phyloP scores from a whole-genome alignment of 2,329 filamentous ascomycete species.

The Neopestalotiopsis clavispora region DNA sequence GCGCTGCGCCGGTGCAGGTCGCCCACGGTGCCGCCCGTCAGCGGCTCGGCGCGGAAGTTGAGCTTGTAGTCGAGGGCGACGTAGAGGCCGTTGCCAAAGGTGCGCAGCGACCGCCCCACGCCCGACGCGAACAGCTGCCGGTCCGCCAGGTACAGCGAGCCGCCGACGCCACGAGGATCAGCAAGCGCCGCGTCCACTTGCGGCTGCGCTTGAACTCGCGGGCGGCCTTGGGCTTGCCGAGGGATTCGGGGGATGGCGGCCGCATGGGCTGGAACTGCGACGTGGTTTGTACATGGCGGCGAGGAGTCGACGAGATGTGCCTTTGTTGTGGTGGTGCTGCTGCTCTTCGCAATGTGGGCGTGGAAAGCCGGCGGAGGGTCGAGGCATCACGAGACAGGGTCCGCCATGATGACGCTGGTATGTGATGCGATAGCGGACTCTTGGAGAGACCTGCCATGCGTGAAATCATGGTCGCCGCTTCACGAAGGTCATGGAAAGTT shows the following conservation, averaged over 20 bases:
- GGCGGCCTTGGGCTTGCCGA: slow-evolving; percentile 73
- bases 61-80: slow-evolving; percentile 95
- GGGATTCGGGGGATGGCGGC: slow-evolving; percentile 78
- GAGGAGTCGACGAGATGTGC: slow-evolving; percentile 21
- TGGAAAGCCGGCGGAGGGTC: background rate
- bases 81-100: slow-evolving; percentile 78
- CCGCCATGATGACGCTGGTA: slow-evolving; percentile 12
- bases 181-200: slow-evolving; percentile 78
- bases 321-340: background rate
- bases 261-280: slow-evolving; percentile 67
- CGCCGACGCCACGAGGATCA: slow-evolving; percentile 64
- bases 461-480: slow-evolving; percentile 30
- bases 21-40: slow-evolving; percentile 72
- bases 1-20: slow-evolving; percentile 86
- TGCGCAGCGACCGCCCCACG: slow-evolving; percentile 77
- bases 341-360: background rate
- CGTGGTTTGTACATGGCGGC: slow-evolving; percentile 31
- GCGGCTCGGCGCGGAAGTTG: slow-evolving; percentile 85
- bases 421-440: slow-evolving; percentile 20
- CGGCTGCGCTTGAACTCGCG: slow-evolving; percentile 73
- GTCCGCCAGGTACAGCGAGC: slow-evolving; percentile 72
- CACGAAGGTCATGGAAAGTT: background rate
- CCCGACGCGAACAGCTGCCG: slow-evolving; percentile 78
- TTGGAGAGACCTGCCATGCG: slow-evolving; percentile 30
- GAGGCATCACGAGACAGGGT: slow-evolving; percentile 13